These are phyloP conservation scores for Endocalyx cinctus DNA, from an alignment of 2,329 filamentous ascomycete genomes.

Conservation along the genomic window DNA sequence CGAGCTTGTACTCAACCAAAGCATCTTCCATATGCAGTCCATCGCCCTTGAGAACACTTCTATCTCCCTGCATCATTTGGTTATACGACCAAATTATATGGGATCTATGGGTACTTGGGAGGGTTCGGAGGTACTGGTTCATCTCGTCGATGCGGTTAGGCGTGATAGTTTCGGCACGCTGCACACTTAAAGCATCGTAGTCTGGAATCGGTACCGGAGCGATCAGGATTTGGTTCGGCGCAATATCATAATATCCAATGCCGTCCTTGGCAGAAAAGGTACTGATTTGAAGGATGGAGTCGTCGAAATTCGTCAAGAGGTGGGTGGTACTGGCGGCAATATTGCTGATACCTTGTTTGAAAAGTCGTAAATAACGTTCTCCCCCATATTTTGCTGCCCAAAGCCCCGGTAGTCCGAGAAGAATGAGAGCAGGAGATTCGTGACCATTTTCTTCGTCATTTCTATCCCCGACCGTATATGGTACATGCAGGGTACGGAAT, in stretches of 20 bases:
- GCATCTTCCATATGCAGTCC: constrained; percentile 44
- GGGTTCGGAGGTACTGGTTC: constrained; percentile 45
- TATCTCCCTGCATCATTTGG: constrained; percentile 38
- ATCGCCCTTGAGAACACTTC: constrained; percentile 37
- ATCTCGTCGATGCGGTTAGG: constrained; percentile 45
- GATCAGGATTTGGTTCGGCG: constrained; percentile 31
- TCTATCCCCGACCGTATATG: constrained; percentile 11
- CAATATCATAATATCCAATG: constrained; percentile 5
- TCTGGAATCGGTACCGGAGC: constrained; percentile 41
- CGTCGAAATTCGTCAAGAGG: constrained; percentile 20
- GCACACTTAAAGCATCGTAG: constrained; percentile 37
- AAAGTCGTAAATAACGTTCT: constrained; percentile 39
- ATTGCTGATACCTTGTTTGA: constrained; percentile 40
- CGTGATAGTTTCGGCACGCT: constrained; percentile 38
- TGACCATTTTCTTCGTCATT: constrained; percentile 15
- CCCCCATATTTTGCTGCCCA: constrained; percentile 50
- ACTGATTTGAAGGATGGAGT: constrained; percentile 10
- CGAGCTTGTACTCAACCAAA: constrained; percentile 43
- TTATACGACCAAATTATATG: constrained; percentile 48
- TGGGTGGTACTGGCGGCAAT: constrained; percentile 40
- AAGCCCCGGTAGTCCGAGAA: constrained; percentile 50
- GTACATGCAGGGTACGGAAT: constrained; percentile 21
- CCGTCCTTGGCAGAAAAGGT: constrained; percentile 4
- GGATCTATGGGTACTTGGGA: constrained; percentile 34
- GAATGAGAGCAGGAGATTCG: constrained; percentile 39